Conservation (phyloP, 176 grass and related monocot species). For the Panicum miliaceum region DNA sequence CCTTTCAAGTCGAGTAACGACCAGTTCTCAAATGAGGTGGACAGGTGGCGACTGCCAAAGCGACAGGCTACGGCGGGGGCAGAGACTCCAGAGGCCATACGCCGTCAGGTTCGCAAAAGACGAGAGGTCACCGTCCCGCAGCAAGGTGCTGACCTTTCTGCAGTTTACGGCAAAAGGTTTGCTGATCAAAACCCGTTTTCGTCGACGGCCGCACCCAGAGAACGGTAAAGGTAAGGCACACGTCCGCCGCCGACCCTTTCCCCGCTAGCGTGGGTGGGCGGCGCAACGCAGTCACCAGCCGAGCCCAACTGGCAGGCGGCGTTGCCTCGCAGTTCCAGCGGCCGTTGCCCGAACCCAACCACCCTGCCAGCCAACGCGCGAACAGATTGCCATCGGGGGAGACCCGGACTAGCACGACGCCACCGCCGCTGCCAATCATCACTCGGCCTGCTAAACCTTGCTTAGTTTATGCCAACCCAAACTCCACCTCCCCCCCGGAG, state of each 20-base stretch:
- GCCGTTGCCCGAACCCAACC: slow-evolving; percentile 46
- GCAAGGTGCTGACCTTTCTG: not conserved
- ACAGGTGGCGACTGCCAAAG: not conserved
- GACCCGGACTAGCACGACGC: slow-evolving; percentile 41
- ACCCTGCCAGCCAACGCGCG: slow-evolving; percentile 38
- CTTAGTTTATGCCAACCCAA: slow-evolving; percentile 25
- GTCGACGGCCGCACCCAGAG: not conserved
- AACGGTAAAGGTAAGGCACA: not conserved
- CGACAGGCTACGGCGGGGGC: too few species aligned
- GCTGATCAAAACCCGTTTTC: not conserved
- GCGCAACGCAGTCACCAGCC: slow-evolving; percentile 22
- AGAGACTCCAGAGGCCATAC: too few species aligned
- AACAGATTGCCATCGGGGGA: not conserved
- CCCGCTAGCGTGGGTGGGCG: slow-evolving; percentile 34
- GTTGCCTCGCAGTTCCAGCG: not conserved
- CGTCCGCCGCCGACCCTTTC: slow-evolving; percentile 10
- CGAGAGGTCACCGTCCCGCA: not conserved
- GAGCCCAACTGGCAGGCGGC: slow-evolving; percentile 44
- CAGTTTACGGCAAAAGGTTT: not conserved
- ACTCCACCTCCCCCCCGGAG: slow-evolving; percentile 25
- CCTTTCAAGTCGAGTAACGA: not conserved
- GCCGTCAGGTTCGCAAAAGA: not conserved
- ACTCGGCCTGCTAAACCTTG: slow-evolving; percentile 4
- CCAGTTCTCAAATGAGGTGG: not conserved
- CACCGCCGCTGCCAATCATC: slow-evolving; percentile 35